Percentiles rank a stretch among this genome's conserved stretches.
These are phyloP conservation scores for Zalaria obscura DNA, from an alignment of 2,329 filamentous ascomycete species.

Conservation along the genomic window DNA sequence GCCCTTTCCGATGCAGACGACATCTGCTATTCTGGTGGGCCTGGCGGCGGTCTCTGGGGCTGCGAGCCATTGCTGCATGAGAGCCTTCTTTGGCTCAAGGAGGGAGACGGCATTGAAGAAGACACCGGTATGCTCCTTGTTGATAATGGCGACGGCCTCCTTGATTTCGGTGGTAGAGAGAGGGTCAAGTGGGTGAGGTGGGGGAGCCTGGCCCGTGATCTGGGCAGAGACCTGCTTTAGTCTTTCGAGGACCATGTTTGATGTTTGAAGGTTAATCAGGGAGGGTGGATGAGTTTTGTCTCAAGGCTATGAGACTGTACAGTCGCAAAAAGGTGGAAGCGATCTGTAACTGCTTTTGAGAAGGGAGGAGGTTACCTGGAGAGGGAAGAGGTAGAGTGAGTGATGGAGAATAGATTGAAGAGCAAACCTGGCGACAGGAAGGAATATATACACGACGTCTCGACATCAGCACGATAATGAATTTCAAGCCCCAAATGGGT, in stretches of 20 bases:
- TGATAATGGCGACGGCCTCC: constrained; percentile 51
- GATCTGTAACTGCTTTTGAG: too few relatives aligned
- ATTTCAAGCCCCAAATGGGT: too few relatives aligned
- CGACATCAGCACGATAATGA: too few relatives aligned
- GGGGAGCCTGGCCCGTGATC: constrained; percentile 38
- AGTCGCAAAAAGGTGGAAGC: too few relatives aligned
- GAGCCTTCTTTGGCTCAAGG: constrained; percentile 70
- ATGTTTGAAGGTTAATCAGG: not conserved
- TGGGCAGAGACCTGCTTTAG: constrained; percentile 50
- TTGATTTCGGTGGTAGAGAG: constrained; percentile 61
- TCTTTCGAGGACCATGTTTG: constrained; percentile 45
- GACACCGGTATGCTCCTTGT: constrained; percentile 54
- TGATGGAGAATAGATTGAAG: too few relatives aligned
- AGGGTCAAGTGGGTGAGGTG: constrained; percentile 65
- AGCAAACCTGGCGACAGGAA: too few relatives aligned
- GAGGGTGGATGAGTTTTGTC: too few relatives aligned
- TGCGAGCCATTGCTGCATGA: constrained; percentile 69
- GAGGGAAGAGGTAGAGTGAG: too few relatives aligned
- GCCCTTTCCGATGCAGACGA: constrained; percentile 66
- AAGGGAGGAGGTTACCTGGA: too few relatives aligned
- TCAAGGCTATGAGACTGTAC: too few relatives aligned
- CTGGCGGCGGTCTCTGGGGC: constrained; percentile 45
- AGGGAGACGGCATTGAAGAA: constrained; percentile 80
- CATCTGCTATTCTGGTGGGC: constrained; percentile 62
- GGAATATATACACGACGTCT: too few relatives aligned